A percentile compares a stretch with the other conserved stretches of the same genome.
Conservation (phyloP, 2,329 filamentous ascomycete genomes). For the Furcasterigmium furcatum region DNA sequence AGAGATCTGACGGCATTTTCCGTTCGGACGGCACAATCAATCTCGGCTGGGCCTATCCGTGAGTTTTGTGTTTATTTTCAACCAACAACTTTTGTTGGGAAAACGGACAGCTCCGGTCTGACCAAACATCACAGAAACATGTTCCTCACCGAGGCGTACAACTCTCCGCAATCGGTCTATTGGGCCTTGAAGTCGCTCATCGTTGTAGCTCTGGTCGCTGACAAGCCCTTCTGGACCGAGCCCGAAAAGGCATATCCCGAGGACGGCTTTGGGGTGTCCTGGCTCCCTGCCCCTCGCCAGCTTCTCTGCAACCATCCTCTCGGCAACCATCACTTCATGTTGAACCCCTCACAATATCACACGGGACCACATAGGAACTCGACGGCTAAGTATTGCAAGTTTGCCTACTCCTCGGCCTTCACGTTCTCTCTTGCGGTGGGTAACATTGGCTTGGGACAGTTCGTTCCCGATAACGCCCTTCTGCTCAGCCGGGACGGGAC, state of each 20-base stretch:
- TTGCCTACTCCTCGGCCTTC: slow-evolving; percentile 45
- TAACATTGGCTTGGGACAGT: slow-evolving; percentile 21
- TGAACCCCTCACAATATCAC: slow-evolving; percentile 35
- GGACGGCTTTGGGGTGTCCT: background rate
- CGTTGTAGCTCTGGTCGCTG: slow-evolving; percentile 23
- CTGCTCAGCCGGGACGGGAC: slow-evolving; percentile 24
- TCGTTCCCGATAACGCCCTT: slow-evolving; percentile 26
- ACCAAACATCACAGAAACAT: slow-evolving; percentile 40
- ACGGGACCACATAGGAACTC: slow-evolving; percentile 34
- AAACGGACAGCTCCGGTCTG: too few species aligned
- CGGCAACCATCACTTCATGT: slow-evolving; percentile 36
- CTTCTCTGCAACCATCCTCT: slow-evolving; percentile 30
- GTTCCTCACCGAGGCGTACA: slow-evolving; percentile 50
- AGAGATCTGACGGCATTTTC: slow-evolving; percentile 66
- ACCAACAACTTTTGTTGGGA: too few species aligned
- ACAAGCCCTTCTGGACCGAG: slow-evolving; percentile 35
- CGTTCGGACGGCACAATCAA: slow-evolving; percentile 68
- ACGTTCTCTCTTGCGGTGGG: slow-evolving; percentile 39
- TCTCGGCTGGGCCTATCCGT: too few species aligned
- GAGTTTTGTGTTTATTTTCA: too few species aligned
- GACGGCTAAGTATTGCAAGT: slow-evolving; percentile 41
- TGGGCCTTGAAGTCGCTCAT: slow-evolving; percentile 43
- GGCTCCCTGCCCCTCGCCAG: slow-evolving; percentile 21
- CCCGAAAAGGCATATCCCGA: slow-evolving; percentile 20
- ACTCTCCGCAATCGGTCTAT: slow-evolving; percentile 45